Conservation (phyloP, 2,329 filamentous ascomycete genomes). For the Botrytis deweyae region DNA sequence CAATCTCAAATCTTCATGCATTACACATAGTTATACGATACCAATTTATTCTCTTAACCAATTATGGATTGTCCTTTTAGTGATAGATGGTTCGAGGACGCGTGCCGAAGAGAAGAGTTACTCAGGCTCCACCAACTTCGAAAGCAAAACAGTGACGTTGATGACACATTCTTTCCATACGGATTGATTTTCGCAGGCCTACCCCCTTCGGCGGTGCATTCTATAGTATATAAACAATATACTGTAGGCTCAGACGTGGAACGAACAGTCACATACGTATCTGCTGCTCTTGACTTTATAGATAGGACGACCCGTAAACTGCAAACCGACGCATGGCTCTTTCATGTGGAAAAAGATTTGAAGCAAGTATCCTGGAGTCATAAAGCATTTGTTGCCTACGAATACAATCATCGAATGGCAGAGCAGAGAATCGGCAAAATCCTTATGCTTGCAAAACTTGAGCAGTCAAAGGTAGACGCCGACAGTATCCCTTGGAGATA, state of each 20-base stretch:
- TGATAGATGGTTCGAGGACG: background rate
- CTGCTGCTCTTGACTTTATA: background rate
- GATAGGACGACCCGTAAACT: too few relatives aligned
- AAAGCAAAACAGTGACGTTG: background rate
- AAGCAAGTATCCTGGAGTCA: background rate
- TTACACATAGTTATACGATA: too few relatives aligned
- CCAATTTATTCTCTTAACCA: background rate
- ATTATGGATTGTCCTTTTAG: background rate
- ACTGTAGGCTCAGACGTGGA: background rate
- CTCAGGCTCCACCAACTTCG: background rate
- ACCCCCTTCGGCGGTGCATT: background rate
- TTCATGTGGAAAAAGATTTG: accelerated
- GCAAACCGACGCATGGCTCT: background rate
- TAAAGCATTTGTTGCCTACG: background rate
- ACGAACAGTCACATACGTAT: background rate
- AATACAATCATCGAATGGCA: background rate
- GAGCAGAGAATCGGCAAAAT: background rate
- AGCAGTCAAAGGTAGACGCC: background rate
- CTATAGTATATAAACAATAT: background rate
- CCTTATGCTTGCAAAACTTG: background rate
- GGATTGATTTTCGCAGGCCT: background rate
- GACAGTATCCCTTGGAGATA: background rate
- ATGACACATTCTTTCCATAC: background rate
- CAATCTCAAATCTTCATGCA: background rate
- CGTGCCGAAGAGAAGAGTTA: background rate